Conservation (phyloP, 345 rosid species). For the Carallia pectinifolia region DNA sequence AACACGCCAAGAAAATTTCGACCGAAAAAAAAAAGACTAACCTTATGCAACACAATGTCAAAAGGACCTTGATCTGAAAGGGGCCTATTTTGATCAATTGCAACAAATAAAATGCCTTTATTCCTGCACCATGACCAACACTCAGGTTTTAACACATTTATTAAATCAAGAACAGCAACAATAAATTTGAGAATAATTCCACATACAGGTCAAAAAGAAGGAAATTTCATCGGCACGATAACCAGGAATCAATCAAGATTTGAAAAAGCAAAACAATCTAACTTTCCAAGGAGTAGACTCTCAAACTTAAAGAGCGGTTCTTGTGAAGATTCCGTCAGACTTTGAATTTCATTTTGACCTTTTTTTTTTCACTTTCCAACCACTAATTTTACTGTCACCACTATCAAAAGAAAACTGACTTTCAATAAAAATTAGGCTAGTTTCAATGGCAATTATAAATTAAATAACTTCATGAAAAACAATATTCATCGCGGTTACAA, state of each 20-base stretch:
- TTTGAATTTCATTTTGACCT: background rate
- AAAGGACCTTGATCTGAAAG: conserved; percentile 83
- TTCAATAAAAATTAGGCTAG: background rate
- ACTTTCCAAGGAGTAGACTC: too few relatives aligned
- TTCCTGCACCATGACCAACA: conserved; percentile 13
- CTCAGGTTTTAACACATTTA: background rate
- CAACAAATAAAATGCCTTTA: conserved; percentile 65
- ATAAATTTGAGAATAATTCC: background rate
- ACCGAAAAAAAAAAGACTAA: conserved; percentile 15
- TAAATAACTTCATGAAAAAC: background rate
- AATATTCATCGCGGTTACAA: background rate
- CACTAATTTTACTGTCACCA: background rate
- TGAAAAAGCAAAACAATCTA: too few relatives aligned
- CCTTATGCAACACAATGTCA: conserved; percentile 80
- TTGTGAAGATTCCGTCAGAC: too few relatives aligned
- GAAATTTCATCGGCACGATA: too few relatives aligned
- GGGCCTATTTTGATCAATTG: conserved; percentile 64
- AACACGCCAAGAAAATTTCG: background rate
- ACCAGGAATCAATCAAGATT: too few relatives aligned
- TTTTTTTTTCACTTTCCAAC: background rate
- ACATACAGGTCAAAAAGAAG: too few relatives aligned
- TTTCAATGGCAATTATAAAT: background rate
- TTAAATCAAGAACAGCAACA: background rate
- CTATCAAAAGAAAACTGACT: background rate
- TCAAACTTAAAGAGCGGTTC: too few relatives aligned